A percentile compares a stretch with the other conserved stretches of the same genome.
These are phyloP conservation scores for Toxicodendron radicans DNA, from an alignment of 345 rosid species.

Conservation along the genomic window DNA sequence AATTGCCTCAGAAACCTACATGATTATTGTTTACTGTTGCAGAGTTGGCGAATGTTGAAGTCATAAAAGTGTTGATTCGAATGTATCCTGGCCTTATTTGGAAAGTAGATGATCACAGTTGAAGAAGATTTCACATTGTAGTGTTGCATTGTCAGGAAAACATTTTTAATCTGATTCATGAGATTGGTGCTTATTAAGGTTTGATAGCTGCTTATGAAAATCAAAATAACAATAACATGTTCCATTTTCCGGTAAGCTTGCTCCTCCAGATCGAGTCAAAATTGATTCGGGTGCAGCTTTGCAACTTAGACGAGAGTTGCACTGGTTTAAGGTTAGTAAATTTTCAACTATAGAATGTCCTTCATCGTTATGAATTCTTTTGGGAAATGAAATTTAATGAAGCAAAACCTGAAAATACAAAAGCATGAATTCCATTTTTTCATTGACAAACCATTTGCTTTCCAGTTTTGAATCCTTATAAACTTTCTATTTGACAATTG, in stretches of 20 bases:
- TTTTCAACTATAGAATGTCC: neutral
- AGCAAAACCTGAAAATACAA: no score
- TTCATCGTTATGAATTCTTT: neutral
- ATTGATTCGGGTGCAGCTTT: constrained; percentile 41
- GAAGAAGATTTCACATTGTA: constrained; percentile 30
- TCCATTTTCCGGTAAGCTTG: constrained; percentile 33
- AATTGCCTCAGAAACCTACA: constrained; percentile 23
- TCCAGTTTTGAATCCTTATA: constrained; percentile 23
- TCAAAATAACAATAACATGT: constrained; percentile 22
- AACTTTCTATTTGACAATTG: neutral
- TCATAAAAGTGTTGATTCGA: constrained; percentile 23
- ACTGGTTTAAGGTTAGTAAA: constrained; percentile 37
- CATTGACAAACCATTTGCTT: no score
- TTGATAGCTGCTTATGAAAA: constrained; percentile 26
- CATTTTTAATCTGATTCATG: constrained; percentile 26
- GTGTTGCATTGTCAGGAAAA: constrained; percentile 31
- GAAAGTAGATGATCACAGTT: constrained; percentile 25
- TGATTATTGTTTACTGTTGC: constrained; percentile 37
- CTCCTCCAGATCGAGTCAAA: constrained; percentile 28
- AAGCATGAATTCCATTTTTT: no score
- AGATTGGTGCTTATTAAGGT: constrained; percentile 28
- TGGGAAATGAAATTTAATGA: no score
- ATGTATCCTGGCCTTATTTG: constrained; percentile 33
- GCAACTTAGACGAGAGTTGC: constrained; percentile 33
- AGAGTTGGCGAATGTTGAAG: constrained; percentile 33